Percentiles rank a stretch among this genome's conserved stretches.
These are phyloP conservation scores for Quercus tomentella DNA, from an alignment of 331 rosid species.

Conservation along the genomic window DNA sequence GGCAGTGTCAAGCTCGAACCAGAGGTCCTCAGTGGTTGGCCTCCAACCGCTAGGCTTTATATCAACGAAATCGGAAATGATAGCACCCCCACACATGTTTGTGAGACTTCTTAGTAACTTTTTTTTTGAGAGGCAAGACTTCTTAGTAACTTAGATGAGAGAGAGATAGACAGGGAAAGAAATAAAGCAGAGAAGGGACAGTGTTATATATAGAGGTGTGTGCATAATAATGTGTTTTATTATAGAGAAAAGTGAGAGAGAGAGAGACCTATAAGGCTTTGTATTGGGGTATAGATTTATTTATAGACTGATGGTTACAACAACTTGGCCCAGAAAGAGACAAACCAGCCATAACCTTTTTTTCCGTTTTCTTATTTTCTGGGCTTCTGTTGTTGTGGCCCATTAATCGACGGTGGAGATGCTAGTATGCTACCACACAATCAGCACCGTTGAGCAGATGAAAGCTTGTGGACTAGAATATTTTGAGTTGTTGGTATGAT, in stretches of 20 bases:
- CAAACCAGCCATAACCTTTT: neutral
- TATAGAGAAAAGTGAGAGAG: too few species aligned
- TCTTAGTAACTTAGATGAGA: neutral
- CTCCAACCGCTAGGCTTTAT: slow-evolving; percentile 41
- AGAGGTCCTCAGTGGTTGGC: slow-evolving; percentile 30
- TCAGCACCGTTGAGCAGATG: too few species aligned
- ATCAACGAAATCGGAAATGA: slow-evolving; percentile 60
- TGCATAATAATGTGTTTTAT: neutral
- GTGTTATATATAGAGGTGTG: neutral
- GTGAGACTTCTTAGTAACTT: neutral
- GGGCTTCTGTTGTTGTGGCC: neutral
- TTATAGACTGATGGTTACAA: slow-evolving; percentile 20
- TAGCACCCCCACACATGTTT: slow-evolving; percentile 93
- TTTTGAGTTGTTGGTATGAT: too few species aligned
- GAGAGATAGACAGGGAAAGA: neutral
- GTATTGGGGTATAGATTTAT: slow-evolving; percentile 16
- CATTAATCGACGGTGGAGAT: too few species aligned
- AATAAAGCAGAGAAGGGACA: neutral
- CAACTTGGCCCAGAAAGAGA: neutral
- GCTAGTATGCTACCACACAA: too few species aligned
- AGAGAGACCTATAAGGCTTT: neutral
- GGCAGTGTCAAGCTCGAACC: slow-evolving; percentile 60
- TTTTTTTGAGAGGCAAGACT: too few species aligned
- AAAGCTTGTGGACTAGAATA: too few species aligned
- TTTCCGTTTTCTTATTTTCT: neutral